Evolutionary conservation across 176 grass and related monocot species (phyloP).

Genomic region (Musa schizocarpa): DNA sequence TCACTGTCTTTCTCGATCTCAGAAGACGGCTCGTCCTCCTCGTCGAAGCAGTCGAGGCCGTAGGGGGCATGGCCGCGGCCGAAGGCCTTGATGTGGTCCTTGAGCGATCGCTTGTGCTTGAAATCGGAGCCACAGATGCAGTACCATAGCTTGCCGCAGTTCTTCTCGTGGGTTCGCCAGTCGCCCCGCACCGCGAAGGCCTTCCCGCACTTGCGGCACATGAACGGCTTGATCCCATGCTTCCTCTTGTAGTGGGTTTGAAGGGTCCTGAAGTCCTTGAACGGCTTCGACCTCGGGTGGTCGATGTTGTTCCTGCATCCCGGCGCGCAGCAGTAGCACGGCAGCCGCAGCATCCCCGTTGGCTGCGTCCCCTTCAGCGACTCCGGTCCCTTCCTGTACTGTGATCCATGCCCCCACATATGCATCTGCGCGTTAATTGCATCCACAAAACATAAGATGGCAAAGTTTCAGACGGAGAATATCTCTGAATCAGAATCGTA

Average conservation of each 20-base stretch:
- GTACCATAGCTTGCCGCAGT: constrained; percentile 94
- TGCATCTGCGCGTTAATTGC: constrained; percentile 44
- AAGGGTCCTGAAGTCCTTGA: constrained; percentile 78
- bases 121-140: constrained; percentile 74
- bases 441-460: neutral
- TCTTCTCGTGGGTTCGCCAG: constrained; percentile 89
- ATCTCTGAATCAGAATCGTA: neutral
- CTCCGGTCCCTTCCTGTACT: constrained; percentile 68
- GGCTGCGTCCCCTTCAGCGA: constrained; percentile 61
- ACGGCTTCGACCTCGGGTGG: constrained; percentile 50
- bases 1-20: constrained; percentile 37
- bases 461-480: neutral
- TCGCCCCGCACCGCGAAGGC: constrained; percentile 81
- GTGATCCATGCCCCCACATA: constrained; percentile 79
- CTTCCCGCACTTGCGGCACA: constrained; percentile 84
- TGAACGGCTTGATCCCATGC: constrained; percentile 82
- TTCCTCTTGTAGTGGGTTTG: constrained; percentile 79
- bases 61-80: constrained; percentile 43
- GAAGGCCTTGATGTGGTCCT: constrained; percentile 67
- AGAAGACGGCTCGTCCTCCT: constrained; percentile 44
- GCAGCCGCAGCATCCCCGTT: constrained; percentile 58
- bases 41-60: constrained; percentile 54
- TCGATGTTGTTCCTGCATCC: constrained; percentile 70
- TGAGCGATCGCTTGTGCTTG: constrained; percentile 73
- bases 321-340: constrained; percentile 70